Base-by-base conservation (phyloP, 208 protist genomes). In the Acanthamoeba polyphaga region DNA sequence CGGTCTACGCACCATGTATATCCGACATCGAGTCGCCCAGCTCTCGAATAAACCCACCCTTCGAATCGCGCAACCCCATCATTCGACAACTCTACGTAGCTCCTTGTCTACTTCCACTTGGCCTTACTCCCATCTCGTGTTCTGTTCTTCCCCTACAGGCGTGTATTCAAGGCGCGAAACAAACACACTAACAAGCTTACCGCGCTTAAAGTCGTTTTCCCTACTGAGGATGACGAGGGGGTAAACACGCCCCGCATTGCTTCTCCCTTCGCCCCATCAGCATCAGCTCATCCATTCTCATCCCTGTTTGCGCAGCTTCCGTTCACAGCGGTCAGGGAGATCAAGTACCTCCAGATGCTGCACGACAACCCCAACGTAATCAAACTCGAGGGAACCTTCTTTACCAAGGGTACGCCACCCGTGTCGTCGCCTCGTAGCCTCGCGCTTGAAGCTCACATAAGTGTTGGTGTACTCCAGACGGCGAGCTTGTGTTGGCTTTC, bases 401-500 rank as follows among this genome's bases (percentile, higher is more conserved):
- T 92, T n/a, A 72, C 51, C n/a, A n/a, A n/a, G n/a, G n/a, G n/a
- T n/a, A n/a, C n/a, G n/a, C n/a, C n/a, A n/a, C n/a, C n/a, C n/a
- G n/a, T n/a, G n/a, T n/a, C n/a, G n/a, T n/a, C n/a, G n/a, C n/a
- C n/a, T n/a, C n/a, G n/a, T n/a, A n/a, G n/a, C n/a, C n/a, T n/a
- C n/a, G n/a, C n/a, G n/a, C n/a, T n/a, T n/a, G n/a, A n/a, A n/a
- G n/a, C n/a, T n/a, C n/a, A n/a, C n/a, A n/a, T n/a, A n/a, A n/a
- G n/a, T n/a, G n/a, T n/a, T n/a, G n/a, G n/a, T 58, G 8, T 12
- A 6, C 46, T 51, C 15, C 62, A 92, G 85, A 92, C 1, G 46
- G 46, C 27, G 91, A 94, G 64, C 51, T 94, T 15, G 64, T 94
- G 3, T 38, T 98, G 95, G 98, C 98, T 27, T 98, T 98, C 78